phyloP scores from a whole-genome alignment of 176 grass and related monocot species.

The Hordeum vulgare region DNA sequence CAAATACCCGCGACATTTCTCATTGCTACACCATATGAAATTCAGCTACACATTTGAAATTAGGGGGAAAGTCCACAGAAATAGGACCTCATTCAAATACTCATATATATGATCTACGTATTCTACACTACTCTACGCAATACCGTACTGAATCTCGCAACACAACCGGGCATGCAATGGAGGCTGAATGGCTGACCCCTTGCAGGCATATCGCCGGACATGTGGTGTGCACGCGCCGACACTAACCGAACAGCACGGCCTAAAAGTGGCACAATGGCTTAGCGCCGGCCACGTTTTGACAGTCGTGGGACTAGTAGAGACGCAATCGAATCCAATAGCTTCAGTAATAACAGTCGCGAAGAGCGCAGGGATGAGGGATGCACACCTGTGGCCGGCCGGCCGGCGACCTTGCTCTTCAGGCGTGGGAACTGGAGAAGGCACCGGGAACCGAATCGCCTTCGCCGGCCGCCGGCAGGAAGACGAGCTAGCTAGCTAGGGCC shows the following conservation, averaged over 20 bases:
- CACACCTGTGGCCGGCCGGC: neutral
- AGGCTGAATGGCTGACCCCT: neutral
- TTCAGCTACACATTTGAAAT: neutral
- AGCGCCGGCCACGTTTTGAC: neutral
- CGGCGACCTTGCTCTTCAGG: neutral
- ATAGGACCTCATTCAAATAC: neutral
- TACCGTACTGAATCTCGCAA: neutral
- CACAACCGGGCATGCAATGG: neutral
- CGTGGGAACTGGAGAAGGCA: neutral
- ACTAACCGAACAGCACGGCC: neutral
- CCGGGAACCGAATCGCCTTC: neutral
- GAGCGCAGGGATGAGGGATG: neutral
- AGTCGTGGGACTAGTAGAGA: neutral
- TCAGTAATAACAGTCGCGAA: neutral
- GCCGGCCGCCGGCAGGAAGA: neutral
- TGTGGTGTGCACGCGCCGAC: neutral
- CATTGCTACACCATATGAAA: neutral
- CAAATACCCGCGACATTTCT: neutral
- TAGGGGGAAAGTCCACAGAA: neutral
- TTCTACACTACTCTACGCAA: neutral
- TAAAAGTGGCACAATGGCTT: neutral
- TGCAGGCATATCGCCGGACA: conserved; percentile 1
- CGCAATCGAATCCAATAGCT: neutral
- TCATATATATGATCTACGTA: neutral
- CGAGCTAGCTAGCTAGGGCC: neutral